These are phyloP conservation scores for Fusarium sp. DNA, from an alignment of 2,329 filamentous ascomycete species.

Conservation along the genomic window DNA sequence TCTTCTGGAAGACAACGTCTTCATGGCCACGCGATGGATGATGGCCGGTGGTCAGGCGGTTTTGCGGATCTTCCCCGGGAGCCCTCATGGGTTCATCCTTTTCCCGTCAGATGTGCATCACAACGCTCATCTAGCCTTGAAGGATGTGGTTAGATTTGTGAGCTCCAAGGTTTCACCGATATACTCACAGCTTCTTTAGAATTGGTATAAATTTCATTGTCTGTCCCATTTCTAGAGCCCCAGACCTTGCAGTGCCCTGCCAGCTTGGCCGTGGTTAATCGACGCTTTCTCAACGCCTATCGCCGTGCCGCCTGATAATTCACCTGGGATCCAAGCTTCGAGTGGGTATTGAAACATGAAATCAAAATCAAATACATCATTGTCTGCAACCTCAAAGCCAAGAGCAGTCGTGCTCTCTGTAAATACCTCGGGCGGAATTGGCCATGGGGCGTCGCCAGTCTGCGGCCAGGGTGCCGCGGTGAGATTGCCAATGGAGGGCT, in stretches of 20 bases:
- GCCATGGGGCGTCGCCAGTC: neutral
- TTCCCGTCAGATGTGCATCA: neutral
- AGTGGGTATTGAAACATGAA: neutral
- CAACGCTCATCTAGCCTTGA: neutral
- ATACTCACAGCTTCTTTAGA: neutral
- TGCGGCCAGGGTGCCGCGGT: neutral
- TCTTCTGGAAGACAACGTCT: neutral
- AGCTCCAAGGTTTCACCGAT: neutral
- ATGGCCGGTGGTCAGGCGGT: neutral
- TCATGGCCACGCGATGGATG: neutral
- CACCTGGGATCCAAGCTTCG: neutral
- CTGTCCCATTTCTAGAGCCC: neutral
- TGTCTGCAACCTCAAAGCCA: neutral
- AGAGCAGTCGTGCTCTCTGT: neutral
- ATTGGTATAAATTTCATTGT: neutral
- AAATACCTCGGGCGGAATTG: neutral
- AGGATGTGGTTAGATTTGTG: neutral
- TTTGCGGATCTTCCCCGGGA: neutral
- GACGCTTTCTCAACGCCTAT: neutral
- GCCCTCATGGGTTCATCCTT: neutral
- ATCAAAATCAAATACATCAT: neutral
- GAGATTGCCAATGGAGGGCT: neutral
- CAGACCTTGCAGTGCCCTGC: neutral
- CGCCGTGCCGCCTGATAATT: neutral
- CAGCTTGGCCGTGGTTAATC: neutral